phyloP scores from a whole-genome alignment of 2,329 filamentous ascomycete species.

The Aspergillus japonicus region DNA sequence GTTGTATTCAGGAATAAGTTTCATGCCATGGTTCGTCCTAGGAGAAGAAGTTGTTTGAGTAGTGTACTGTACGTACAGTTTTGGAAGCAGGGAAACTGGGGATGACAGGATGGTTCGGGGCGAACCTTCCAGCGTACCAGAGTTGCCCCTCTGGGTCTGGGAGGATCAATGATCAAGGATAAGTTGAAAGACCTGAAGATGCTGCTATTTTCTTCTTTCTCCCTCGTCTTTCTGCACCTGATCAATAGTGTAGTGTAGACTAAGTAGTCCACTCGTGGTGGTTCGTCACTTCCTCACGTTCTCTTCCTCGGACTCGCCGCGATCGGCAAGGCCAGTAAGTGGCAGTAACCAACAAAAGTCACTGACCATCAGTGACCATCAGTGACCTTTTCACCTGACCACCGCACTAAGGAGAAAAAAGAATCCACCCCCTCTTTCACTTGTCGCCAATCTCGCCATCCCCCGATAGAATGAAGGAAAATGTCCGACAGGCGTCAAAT shows the following conservation, averaged over 20 bases:
- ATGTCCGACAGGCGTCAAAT: slow-evolving; percentile 21
- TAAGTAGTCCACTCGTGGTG: neutral
- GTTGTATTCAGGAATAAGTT: neutral
- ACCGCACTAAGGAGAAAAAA: slow-evolving; percentile 1
- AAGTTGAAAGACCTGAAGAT: no score
- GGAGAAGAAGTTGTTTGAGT: neutral
- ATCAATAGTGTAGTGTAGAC: no score
- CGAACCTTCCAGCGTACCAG: slow-evolving; percentile 31
- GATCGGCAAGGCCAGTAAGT: neutral
- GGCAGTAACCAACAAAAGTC: neutral
- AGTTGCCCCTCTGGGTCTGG: neutral
- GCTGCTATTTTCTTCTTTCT: no score
- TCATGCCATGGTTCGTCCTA: neutral
- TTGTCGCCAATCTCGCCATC: neutral
- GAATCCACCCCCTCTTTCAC: neutral
- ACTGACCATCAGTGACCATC: slow-evolving; percentile 15
- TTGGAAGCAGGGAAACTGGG: neutral
- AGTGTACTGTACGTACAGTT: neutral
- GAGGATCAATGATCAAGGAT: no score
- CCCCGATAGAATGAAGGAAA: slow-evolving; percentile 5
- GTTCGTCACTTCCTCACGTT: neutral
- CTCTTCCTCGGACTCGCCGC: slow-evolving; percentile 22
- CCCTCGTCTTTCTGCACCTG: no score
- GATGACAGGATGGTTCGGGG: slow-evolving; percentile 23
- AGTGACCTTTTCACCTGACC: slow-evolving; percentile 27